Evolutionary conservation across 169 alveolate species (phyloP), one percentile per base, ranked within the genome.

Genomic region (Plasmodium berghei): DNA sequence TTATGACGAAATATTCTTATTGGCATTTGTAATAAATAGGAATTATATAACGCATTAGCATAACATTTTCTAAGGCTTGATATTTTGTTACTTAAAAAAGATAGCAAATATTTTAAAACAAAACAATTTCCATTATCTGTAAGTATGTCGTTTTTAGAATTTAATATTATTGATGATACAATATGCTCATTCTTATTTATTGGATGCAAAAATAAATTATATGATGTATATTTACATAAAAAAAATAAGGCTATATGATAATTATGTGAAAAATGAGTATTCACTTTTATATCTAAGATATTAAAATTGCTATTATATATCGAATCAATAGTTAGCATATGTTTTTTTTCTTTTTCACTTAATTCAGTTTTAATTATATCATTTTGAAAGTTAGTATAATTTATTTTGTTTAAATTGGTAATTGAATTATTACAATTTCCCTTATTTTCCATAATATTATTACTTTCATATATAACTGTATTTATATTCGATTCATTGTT

Each of bases 51-150:
- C 6, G 89, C 89, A 77, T 77, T 77, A 5, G 89, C 89, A 52
- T 77, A 77, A 16, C 89, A 77, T 46, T 77, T 77, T 56, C 77
- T 77, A 1, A 77, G 28, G 22, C 89, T 77, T 1, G 89, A 77
- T n/a, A 77, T 63, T 52, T 77, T 77, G 40, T 52, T 77, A 42
- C 70, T 77, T 56, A 77, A 45, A 54, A 77, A 77, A 16, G 89
- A 77, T 12, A 77, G 24, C 5, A 77, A 49, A 77, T 77, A 77
- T 63, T 75, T 62, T 42, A 77, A 56, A 0, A 77, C 89, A 34
- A 77, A 77, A 14, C 16, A 77, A n/a, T 77, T 77, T 0, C 89
- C 89, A 77, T 77, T 77, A 64, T 77, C 89, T 40, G 89, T 77
- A 0, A 77, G 70, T 1, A 77, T 61, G 26, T 77, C 89, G 28